A percentile compares a stretch with the other conserved stretches of the same genome.
Conservation (phyloP, 225 moss, liverwort and hornwort genomes). For the Pleurozium schreberi region DNA sequence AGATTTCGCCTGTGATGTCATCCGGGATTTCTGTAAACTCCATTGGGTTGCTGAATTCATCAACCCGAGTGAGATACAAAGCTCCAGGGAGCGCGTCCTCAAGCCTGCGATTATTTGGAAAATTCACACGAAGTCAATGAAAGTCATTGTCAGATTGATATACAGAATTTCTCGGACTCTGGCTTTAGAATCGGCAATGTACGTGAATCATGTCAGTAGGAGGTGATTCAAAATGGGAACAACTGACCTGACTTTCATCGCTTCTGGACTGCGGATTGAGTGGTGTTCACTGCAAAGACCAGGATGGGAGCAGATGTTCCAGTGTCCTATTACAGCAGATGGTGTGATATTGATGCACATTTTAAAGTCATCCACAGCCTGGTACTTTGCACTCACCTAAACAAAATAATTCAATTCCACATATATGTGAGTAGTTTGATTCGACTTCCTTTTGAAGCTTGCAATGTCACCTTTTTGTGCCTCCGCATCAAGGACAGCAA, state of each 20-base stretch:
- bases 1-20: background rate
- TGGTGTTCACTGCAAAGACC: constrained; percentile 14
- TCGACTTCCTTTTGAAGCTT: background rate
- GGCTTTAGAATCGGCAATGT: background rate
- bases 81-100: constrained; percentile 12
- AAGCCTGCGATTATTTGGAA: constrained; percentile 4
- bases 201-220: background rate
- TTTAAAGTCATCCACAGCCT: background rate
- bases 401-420: background rate
- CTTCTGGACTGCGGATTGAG: background rate
- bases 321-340: constrained; percentile 8
- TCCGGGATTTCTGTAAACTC: constrained; percentile 2
- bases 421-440: background rate
- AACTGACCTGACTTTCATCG: constrained; percentile 16
- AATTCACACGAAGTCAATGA: background rate
- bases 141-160: background rate
- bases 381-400: constrained; percentile 14
- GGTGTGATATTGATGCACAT: constrained; percentile 1
- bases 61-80: constrained; percentile 13
- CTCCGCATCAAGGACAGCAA: background rate
- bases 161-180: background rate
- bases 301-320: constrained; percentile 27
- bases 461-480: background rate
- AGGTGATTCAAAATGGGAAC: background rate
- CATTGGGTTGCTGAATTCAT: constrained; percentile 26